Evolutionary conservation across 2,329 filamentous ascomycete genomes (phyloP).

Genomic region (Penicillium sp.): DNA sequence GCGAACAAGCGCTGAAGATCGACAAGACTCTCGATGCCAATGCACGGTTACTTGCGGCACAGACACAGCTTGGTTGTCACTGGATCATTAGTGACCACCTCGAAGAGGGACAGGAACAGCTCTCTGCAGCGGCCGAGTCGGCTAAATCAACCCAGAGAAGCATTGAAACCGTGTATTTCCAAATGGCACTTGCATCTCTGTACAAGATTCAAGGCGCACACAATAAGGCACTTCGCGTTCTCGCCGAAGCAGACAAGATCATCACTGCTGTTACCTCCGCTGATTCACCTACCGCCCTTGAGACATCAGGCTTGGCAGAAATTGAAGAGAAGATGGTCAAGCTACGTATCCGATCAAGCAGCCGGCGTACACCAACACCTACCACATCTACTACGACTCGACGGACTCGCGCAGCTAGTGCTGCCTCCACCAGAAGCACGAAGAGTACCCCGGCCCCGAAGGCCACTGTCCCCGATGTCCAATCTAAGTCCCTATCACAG

Average conservation of each 20-base stretch:
- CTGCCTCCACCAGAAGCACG: constrained; percentile 20
- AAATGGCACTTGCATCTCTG: constrained; percentile 45
- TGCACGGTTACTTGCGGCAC: constrained; percentile 49
- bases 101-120: constrained; percentile 53
- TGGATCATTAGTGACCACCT: constrained; percentile 50
- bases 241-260: constrained; percentile 48
- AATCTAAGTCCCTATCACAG: constrained; percentile 41
- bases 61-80: constrained; percentile 47
- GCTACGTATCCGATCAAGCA: constrained; percentile 36
- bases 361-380: constrained; percentile 24
- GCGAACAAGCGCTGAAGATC: constrained; percentile 76
- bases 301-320: constrained; percentile 30
- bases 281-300: constrained; percentile 29
- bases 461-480: constrained; percentile 22
- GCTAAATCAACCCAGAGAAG: constrained; percentile 51
- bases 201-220: constrained; percentile 48
- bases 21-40: constrained; percentile 64
- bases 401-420: constrained; percentile 32
- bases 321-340: constrained; percentile 45
- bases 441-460: constrained; percentile 21
- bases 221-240: constrained; percentile 48
- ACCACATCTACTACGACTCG: constrained; percentile 25
- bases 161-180: constrained; percentile 50
- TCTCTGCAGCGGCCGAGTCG: constrained; percentile 56
- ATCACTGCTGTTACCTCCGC: constrained; percentile 42